phyloP scores from a whole-genome alignment of 2,329 filamentous ascomycete species.

The Rutstroemia sp. region DNA sequence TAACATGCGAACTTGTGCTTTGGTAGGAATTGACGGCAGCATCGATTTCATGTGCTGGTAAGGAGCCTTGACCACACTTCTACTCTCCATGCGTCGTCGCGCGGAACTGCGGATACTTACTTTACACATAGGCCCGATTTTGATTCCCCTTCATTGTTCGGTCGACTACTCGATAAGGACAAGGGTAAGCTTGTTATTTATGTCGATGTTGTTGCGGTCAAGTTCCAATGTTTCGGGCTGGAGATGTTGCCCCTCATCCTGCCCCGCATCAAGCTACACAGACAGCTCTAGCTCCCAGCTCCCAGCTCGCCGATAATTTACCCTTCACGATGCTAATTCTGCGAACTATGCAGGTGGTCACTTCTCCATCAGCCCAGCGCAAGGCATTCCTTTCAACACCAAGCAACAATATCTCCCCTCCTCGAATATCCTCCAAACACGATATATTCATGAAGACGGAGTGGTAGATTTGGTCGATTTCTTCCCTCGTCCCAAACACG shows the following conservation, averaged over 20 bases:
- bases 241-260: background rate
- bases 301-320: background rate
- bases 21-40: slow-evolving; percentile 67
- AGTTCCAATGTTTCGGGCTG: background rate
- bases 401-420: slow-evolving; percentile 74
- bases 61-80: slow-evolving; percentile 18
- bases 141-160: slow-evolving; percentile 70
- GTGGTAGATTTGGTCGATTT: slow-evolving; percentile 69
- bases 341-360: slow-evolving; percentile 45
- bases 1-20: slow-evolving; percentile 71
- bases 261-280: background rate
- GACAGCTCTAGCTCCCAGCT: background rate
- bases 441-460: slow-evolving; percentile 70
- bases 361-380: slow-evolving; percentile 57
- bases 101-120: background rate
- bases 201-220: background rate
- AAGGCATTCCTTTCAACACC: slow-evolving; percentile 49
- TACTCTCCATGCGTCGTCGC: background rate
- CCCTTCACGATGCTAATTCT: slow-evolving; percentile 2
- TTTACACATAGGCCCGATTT: slow-evolving; percentile 56
- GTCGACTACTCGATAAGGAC: slow-evolving; percentile 64
- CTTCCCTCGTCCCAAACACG: slow-evolving; percentile 61
- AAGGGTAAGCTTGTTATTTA: slow-evolving; percentile 33
- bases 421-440: slow-evolving; percentile 67
- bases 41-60: slow-evolving; percentile 74